Base-by-base conservation (phyloP, 495 filamentous ascomycete genomes). In the Lepraria neglecta region DNA sequence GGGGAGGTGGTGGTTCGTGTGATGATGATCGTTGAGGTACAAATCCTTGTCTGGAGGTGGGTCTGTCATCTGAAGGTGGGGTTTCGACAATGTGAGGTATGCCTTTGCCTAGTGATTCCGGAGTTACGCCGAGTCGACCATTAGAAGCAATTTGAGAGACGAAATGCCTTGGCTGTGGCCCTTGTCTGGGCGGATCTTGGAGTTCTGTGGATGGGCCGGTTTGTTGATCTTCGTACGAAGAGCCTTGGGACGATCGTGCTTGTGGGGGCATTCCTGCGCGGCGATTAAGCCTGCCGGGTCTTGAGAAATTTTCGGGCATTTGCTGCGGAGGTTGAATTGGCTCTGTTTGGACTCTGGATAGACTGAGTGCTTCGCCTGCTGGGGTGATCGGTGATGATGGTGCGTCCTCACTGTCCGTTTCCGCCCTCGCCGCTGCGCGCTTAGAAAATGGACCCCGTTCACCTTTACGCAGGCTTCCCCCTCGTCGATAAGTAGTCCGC, bases 401-500 rank as follows among this genome's bases (percentile, higher is more conserved):
- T 35, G 76, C 65, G 47, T 88, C 85, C 46, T 83, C 85, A 3
- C 67, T 72, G 54, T 83, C 79, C n/a, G 80, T 81, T 51, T 86
- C 83, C 38, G 82, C 80, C 3, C 77, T 67, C 58, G 82, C 80
- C 4, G 79, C 84, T 45, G 83, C 76, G 58, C 94, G 79, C 72
- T 89, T 94, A 0, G 90, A 87, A 64, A 90, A 88, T 30, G 87
- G 85, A 6, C 82, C 79, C 56, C 86, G 80, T 66, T 92, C 88
- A 48, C 88, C 87, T 69, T 87, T 91, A 62, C 84, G 84, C 55
- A 91, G 72, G 75, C 91, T 96, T 14, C 92, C 94, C 57, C 92
- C 94, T 59, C 89, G 88, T 68, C 90, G 79, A 68, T 98, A 98
- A 33, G 90, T 91, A 17, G 94, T 99, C 43, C 90, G 82, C 17